A percentile compares a stretch with the other conserved stretches of the same genome.
Evolutionary conservation across 805 yeast genomes (phyloP).

Genomic region (Yamadazyma insecticola): DNA sequence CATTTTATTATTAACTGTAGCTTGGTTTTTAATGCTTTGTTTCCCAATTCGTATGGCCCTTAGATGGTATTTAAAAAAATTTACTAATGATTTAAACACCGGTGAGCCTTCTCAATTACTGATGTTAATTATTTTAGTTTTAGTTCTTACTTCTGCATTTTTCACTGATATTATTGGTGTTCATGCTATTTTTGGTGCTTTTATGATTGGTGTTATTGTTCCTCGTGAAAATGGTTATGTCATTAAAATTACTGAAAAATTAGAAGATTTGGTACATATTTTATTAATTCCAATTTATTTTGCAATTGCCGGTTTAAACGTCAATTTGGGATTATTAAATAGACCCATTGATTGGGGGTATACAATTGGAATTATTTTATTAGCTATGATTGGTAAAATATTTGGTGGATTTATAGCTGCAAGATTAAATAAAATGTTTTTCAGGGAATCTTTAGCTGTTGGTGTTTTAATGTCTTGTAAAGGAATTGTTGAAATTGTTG

Average conservation of each 20-base stretch:
- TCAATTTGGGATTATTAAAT: slow-evolving; percentile 58
- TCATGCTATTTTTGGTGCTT: slow-evolving; percentile 84
- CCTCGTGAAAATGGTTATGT: slow-evolving; percentile 77
- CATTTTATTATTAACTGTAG: slow-evolving; percentile 59
- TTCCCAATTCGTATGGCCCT: slow-evolving; percentile 54
- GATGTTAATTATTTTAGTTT: slow-evolving; percentile 48
- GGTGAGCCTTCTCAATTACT: slow-evolving; percentile 62
- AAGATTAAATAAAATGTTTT: slow-evolving; percentile 52
- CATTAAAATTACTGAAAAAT: slow-evolving; percentile 61
- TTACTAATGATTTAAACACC: slow-evolving; percentile 51
- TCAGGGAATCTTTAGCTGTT: slow-evolving; percentile 73
- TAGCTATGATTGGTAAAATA: slow-evolving; percentile 67
- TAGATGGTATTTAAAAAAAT: slow-evolving; percentile 37
- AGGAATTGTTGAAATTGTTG: slow-evolving; percentile 84
- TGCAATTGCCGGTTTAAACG: slow-evolving; percentile 73
- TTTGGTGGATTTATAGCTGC: slow-evolving; percentile 66
- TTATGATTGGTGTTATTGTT: slow-evolving; percentile 67
- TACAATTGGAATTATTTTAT: slow-evolving; percentile 57
- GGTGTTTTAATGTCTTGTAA: slow-evolving; percentile 85
- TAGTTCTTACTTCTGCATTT: slow-evolving; percentile 65
- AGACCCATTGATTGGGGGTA: slow-evolving; percentile 77
- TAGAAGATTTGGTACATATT: slow-evolving; percentile 73
- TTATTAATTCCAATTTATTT: slow-evolving; percentile 73
- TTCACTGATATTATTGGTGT: slow-evolving; percentile 83
- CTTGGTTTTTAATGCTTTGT: slow-evolving; percentile 61